These are phyloP conservation scores for Typha latifolia DNA, from an alignment of 176 grass and related monocot species.

Conservation along the genomic window DNA sequence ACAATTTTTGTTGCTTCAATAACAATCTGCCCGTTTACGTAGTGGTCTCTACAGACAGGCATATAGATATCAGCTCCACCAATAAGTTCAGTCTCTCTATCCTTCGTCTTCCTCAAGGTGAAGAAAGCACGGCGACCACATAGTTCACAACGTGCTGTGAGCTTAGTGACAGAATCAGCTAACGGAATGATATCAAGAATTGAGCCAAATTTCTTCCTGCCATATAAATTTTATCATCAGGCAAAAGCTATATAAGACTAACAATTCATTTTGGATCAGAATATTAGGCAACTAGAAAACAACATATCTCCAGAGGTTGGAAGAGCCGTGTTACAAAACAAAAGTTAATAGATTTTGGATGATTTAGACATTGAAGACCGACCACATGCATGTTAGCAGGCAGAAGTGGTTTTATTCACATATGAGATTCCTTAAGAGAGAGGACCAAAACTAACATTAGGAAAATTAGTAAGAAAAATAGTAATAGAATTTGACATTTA, in stretches of 20 bases:
- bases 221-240: conserved; percentile 8
- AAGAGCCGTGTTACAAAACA: too few relatives aligned
- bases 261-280: background rate
- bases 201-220: conserved; percentile 80
- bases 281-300: background rate
- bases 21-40: conserved; percentile 59
- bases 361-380: too few relatives aligned
- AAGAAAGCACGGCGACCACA: conserved; percentile 64
- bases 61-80: conserved; percentile 88
- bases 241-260: background rate
- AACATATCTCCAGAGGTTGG: background rate
- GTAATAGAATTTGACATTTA: too few relatives aligned
- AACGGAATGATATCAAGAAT: conserved; percentile 85
- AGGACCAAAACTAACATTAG: too few relatives aligned
- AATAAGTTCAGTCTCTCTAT: conserved; percentile 77
- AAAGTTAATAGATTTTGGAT: too few relatives aligned
- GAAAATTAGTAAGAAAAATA: too few relatives aligned
- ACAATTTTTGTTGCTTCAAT: conserved; percentile 63
- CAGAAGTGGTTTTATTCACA: too few relatives aligned
- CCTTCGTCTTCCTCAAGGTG: conserved; percentile 78
- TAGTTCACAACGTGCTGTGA: conserved; percentile 71
- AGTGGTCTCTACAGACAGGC: conserved; percentile 86
- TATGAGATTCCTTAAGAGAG: too few relatives aligned
- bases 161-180: conserved; percentile 76
- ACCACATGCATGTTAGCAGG: too few relatives aligned